phyloP scores from a whole-genome alignment of 2,329 filamentous ascomycete species.

The Epichloe sibirici region DNA sequence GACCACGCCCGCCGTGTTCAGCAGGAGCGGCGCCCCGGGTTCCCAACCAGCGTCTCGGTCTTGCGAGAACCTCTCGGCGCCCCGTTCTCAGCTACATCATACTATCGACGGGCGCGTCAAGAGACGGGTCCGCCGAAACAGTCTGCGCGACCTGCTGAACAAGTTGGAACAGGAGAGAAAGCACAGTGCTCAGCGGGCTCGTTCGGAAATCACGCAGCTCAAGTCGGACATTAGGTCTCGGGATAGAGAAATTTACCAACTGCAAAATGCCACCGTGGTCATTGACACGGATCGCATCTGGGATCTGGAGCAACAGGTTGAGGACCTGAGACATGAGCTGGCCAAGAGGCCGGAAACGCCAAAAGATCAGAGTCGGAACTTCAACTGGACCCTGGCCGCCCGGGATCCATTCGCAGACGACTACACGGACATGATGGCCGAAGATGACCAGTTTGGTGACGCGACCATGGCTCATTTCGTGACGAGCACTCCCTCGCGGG shows the following conservation, averaged over 20 bases:
- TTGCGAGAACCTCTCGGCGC: constrained; percentile 19
- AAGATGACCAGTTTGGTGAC: constrained; percentile 34
- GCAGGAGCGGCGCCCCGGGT: constrained; percentile 7
- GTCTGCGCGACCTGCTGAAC: constrained; percentile 47
- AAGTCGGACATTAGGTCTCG: constrained; percentile 34
- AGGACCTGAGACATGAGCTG: constrained; percentile 23
- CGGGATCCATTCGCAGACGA: constrained; percentile 33
- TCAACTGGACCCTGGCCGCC: constrained; percentile 40
- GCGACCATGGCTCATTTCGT: constrained; percentile 36
- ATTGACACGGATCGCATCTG: constrained; percentile 35
- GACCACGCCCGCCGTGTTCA: constrained; percentile 26
- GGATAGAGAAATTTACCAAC: constrained; percentile 40
- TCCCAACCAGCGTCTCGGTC: constrained; percentile 9
- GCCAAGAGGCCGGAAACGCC: constrained; percentile 11
- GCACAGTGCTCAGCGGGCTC: constrained; percentile 24
- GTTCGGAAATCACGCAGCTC: constrained; percentile 37
- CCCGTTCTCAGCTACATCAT: constrained; percentile 32
- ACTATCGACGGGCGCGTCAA: constrained; percentile 45
- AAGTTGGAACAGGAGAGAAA: constrained; percentile 35
- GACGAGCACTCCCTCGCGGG: constrained; percentile 37
- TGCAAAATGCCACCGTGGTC: constrained; percentile 37
- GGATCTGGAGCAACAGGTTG: constrained; percentile 28
- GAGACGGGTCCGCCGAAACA: constrained; percentile 42
- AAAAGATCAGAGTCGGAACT: constrained; percentile 11
- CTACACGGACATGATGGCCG: constrained; percentile 25